A percentile compares a stretch with the other conserved stretches of the same genome.
phyloP scores from a whole-genome alignment of 257 asterid genomes.

The Marsdenia floribunda region DNA sequence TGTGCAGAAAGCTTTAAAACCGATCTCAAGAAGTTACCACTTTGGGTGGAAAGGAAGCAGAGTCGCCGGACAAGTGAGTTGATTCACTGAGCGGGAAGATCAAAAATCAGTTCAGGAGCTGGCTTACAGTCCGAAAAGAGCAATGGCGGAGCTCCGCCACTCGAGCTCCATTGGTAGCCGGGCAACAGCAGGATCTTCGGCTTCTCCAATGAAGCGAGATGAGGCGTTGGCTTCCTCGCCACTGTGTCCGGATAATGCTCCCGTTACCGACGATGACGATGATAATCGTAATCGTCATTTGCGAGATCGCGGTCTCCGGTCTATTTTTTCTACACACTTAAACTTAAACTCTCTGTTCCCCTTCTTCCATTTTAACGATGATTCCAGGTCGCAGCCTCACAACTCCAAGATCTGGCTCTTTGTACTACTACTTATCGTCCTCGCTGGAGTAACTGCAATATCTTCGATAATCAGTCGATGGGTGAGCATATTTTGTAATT shows the following conservation, averaged over 20 bases:
- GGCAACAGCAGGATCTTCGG: slow-evolving; percentile 41
- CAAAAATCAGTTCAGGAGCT: slow-evolving; percentile 35
- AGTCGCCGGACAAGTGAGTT: not conserved
- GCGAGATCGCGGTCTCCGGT: slow-evolving; percentile 73
- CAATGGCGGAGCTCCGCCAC: slow-evolving; percentile 99
- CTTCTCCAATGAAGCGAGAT: slow-evolving; percentile 58
- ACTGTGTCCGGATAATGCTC: slow-evolving; percentile 16
- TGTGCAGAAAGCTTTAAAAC: slow-evolving; percentile 1
- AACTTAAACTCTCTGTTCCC: slow-evolving; percentile 44
- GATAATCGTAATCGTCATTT: slow-evolving; percentile 69
- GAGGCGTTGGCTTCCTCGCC: slow-evolving; percentile 32
- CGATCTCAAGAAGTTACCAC: slow-evolving; percentile 10
- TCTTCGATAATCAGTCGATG: slow-evolving; percentile 53
- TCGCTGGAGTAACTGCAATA: slow-evolving; percentile 47
- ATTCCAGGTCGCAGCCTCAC: slow-evolving; percentile 48
- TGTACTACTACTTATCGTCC: slow-evolving; percentile 35
- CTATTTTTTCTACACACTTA: slow-evolving; percentile 23
- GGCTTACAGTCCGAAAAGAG: slow-evolving; percentile 98
- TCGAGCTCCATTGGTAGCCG: slow-evolving; percentile 84
- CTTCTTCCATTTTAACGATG: slow-evolving; percentile 47
- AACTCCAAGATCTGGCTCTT: slow-evolving; percentile 58
- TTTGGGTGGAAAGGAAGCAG: not conserved
- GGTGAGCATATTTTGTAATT: slow-evolving; percentile 39
- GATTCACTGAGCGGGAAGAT: slow-evolving; percentile 3
- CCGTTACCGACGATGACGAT: slow-evolving; percentile 33